Base-by-base conservation (phyloP, 331 rosid species). In the Erythrophleum ivorense region DNA sequence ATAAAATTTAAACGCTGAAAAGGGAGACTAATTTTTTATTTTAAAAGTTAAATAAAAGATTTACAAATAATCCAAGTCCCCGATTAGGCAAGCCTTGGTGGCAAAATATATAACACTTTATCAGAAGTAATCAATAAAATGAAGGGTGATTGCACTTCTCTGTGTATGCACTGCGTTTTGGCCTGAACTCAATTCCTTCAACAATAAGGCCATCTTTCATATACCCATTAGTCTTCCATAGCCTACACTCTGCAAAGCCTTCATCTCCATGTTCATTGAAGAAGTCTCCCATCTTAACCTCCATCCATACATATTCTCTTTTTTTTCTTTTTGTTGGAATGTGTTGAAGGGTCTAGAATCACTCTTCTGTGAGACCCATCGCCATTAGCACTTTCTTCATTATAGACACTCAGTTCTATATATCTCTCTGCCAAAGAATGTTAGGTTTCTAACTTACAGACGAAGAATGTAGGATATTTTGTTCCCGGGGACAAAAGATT, bases 231-330 rank as follows among this genome's bases (percentile, higher is more conserved):
- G 49, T 9, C 41, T 87, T 80, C 55, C 21, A 49, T 3, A 87
- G 7, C 9, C 80, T 50, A 38, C 24, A 84, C n/a, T 52, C 36
- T 10, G 75, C 71, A 1, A 33, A 8, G 31, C 78, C 82, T 45
- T 80, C 75, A 2, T 74, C 78, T 73, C 82, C 83, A n/a, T 55
- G 3, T 16, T 24, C 76, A 36, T 16, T 78, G 65, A 68, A 83
- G 75, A 88, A 68, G 24, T 83, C 86, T 1, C 87, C 89, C 78
- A 88, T 78, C 80, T 85, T 82, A 34, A 83, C 29, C 55, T 88
- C 84, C 87, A 55, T 11, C 91, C 88, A 88, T 9, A 82, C 82
- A 24, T 88, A 85, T 6, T 43, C 48, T 69, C 88, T 69, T 6
- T 16, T 41, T 0, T 52, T 66, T 66, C 29, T 24, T 9, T 43